Percentiles rank a stretch among this genome's conserved stretches.
phyloP scores from a whole-genome alignment of 2,329 filamentous ascomycete genomes.

The Diaporthe batatas region DNA sequence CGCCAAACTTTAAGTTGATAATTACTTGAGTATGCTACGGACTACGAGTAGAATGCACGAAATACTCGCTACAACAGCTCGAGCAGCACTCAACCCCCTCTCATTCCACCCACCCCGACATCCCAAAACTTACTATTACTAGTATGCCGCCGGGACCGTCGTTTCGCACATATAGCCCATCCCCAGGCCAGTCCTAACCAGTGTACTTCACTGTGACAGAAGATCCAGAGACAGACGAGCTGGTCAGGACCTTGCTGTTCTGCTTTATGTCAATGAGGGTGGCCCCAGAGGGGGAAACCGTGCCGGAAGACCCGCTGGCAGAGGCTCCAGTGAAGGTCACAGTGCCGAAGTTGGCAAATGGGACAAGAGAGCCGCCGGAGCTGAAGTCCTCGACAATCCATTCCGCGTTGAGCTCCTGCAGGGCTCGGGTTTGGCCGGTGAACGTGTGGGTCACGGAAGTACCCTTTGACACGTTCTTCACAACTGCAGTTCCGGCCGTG shows the following conservation, averaged over 20 bases:
- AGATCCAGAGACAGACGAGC: constrained; percentile 43
- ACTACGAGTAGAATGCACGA: too few species aligned
- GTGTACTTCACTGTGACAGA: constrained; percentile 59
- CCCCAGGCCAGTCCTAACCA: not conserved
- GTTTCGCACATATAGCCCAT: not conserved
- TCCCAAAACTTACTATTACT: not conserved
- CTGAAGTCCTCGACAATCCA: constrained; percentile 74
- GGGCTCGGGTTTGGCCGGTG: constrained; percentile 55
- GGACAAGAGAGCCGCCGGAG: constrained; percentile 54
- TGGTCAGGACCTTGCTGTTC: constrained; percentile 70
- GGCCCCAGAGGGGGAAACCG: constrained; percentile 55
- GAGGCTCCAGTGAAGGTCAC: constrained; percentile 58
- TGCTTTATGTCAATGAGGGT: constrained; percentile 77
- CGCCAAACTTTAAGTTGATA: not conserved
- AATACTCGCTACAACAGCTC: not conserved
- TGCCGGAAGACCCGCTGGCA: constrained; percentile 50
- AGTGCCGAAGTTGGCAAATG: constrained; percentile 61
- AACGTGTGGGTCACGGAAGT: constrained; percentile 65
- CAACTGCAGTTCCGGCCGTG: constrained; percentile 57
- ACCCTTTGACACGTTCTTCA: constrained; percentile 64
- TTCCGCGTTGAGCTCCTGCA: constrained; percentile 70
- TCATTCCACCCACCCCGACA: constrained; percentile 1
- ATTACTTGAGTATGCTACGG: too few species aligned
- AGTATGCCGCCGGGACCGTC: not conserved
- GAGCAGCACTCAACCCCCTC: not conserved